Evolutionary conservation across 2,329 filamentous ascomycete genomes (phyloP), one percentile per base, ranked within the genome.

Genomic region (Zymoseptoria brevis): DNA sequence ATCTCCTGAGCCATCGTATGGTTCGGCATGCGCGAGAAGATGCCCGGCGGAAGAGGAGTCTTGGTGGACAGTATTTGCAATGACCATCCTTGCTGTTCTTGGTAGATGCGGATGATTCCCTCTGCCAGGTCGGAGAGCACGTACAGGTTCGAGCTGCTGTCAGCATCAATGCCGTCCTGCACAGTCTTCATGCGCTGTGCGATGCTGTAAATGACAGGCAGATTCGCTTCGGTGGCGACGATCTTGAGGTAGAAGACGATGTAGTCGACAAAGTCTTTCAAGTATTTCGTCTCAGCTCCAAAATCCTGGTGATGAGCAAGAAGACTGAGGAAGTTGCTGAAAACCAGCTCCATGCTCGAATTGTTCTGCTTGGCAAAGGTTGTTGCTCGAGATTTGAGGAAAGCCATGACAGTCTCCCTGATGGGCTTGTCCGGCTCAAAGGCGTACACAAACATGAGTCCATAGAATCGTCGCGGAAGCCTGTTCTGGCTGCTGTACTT

Each of bases 271-370:
- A 96, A 92, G 70, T 96, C 90, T 51, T 86, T 80, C 54, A 96
- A 76, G 53, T 91, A 87, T 13, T 84, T 81, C 2, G 85, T 75
- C 5, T 83, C 81, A 1, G 80, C 73, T 61, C 83, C 85, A 66
- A 93, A 96, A 73, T 99, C 94, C 1, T 92, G 92, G 72, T 99
- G 94, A 72, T 97, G 93, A 4, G 93, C 92, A 50, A 99, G 81
- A 50, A 99, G 77, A 54, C 91, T 94, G 56, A 99, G 80, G 35
- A 97, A 81, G 8, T 94, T 85, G 24, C 89, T 85, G 71, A 97
- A 88, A 11, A 87, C 82, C 21, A 86, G 83, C 74, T 97, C 93
- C 77, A 99, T 84, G 7, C 88, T 81, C 8, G 81, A 84, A 30
- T 77, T 75, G 59, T 77, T 73, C 65, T 74, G 75, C 55, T 80